phyloP scores from a whole-genome alignment of 202 grass and related monocot species.

The Musa balbisiana region DNA sequence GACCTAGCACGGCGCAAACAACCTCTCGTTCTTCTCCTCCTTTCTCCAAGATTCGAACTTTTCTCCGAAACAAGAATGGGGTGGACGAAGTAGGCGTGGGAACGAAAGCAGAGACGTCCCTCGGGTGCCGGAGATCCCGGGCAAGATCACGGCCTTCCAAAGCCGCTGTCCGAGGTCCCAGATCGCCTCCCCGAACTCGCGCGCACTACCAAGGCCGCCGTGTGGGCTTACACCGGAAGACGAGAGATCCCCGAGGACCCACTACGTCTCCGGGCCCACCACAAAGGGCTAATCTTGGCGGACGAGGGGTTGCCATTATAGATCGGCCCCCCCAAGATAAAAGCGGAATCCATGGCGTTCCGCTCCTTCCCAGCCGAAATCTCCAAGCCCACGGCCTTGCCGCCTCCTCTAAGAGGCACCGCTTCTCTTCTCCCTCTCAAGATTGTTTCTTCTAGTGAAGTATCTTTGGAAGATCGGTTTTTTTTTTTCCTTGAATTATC shows the following conservation, averaged over 20 bases:
- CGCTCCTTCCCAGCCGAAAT: constrained; percentile 5
- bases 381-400: not conserved
- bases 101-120: no score
- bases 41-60: not conserved
- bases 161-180: not conserved
- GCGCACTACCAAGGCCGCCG: not conserved
- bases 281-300: no score
- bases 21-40: no score
- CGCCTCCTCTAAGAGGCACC: not conserved
- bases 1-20: no score
- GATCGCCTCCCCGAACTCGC: not conserved
- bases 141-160: not conserved
- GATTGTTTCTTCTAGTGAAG: not conserved
- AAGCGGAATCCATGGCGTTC: constrained; percentile 19
- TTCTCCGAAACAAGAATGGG: not conserved
- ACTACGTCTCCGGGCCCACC: not conserved
- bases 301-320: not conserved
- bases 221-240: not conserved
- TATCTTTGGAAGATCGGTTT: not conserved
- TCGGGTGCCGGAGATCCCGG: no score
- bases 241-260: not conserved
- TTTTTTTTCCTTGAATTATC: not conserved
- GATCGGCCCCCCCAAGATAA: not conserved
- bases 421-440: not conserved
- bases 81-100: not conserved